Conservation (phyloP, 352 stramenopile species). For the Phytophthora colocasiae region DNA sequence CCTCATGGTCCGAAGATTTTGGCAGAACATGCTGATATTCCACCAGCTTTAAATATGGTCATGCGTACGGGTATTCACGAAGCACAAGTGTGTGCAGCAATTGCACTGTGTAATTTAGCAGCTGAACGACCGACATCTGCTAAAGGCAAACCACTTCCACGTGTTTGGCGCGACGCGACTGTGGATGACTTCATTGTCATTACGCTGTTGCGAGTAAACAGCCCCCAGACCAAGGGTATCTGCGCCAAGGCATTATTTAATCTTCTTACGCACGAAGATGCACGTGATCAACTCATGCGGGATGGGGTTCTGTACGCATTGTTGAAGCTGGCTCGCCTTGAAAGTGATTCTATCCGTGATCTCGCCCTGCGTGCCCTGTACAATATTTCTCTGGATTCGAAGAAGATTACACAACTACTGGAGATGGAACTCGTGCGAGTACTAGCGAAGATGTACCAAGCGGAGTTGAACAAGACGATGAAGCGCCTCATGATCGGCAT, state of each 20-base stretch:
- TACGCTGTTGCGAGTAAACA: constrained; percentile 86
- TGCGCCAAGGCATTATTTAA: constrained; percentile 90
- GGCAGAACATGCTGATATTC: constrained; percentile 55
- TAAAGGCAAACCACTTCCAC: constrained; percentile 26
- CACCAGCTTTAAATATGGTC: constrained; percentile 77
- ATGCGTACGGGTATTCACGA: constrained; percentile 88
- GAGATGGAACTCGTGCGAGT: constrained; percentile 86
- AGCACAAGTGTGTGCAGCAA: constrained; percentile 83
- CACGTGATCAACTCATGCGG: constrained; percentile 73
- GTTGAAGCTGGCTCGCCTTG: constrained; percentile 83
- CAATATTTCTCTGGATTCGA: constrained; percentile 71
- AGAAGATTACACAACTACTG: constrained; percentile 59
- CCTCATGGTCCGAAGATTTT: constrained; percentile 57
- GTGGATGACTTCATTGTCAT: constrained; percentile 91
- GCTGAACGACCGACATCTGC: constrained; percentile 45
- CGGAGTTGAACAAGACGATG: constrained; percentile 76
- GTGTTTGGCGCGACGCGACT: constrained; percentile 69
- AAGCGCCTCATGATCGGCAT: constrained; percentile 82
- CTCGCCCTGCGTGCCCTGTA: constrained; percentile 77
- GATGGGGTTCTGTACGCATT: constrained; percentile 85
- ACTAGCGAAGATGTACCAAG: constrained; percentile 80
- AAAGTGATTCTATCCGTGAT: constrained; percentile 79
- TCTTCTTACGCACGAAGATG: constrained; percentile 80
- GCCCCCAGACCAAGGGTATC: constrained; percentile 81
- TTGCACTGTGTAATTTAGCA: constrained; percentile 88